Conservation (phyloP, 441 rosid genomes). For the Dalechampia spathulata region DNA sequence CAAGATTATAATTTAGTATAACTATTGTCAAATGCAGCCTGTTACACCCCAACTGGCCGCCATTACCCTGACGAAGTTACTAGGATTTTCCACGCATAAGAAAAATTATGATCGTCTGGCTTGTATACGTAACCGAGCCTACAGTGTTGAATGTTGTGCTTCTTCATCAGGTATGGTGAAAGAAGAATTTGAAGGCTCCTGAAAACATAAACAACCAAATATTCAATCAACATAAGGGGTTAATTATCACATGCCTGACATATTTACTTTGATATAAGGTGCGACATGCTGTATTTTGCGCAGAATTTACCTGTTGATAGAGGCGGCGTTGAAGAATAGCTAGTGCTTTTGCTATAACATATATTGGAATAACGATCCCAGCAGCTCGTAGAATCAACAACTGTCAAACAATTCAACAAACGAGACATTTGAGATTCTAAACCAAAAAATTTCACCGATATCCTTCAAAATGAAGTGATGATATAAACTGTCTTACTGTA, state of each 20-base stretch:
- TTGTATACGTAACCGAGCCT: slow-evolving; percentile 32
- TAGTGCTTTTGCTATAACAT: slow-evolving; percentile 44
- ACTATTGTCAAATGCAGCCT: too few species aligned
- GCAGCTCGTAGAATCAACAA: slow-evolving; percentile 44
- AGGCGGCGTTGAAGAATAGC: slow-evolving; percentile 42
- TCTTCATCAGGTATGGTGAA: slow-evolving; percentile 55
- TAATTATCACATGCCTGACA: not conserved
- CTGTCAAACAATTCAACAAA: slow-evolving; percentile 23
- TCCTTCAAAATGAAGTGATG: not conserved
- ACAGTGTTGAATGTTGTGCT: slow-evolving; percentile 30
- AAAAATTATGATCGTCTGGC: too few species aligned
- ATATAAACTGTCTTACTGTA: slow-evolving; percentile 29
- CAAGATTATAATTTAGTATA: too few species aligned
- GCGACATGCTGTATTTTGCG: too few species aligned
- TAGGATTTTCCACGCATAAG: too few species aligned
- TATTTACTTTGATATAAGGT: not conserved
- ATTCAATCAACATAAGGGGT: not conserved
- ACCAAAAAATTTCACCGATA: not conserved
- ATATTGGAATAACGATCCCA: slow-evolving; percentile 72
- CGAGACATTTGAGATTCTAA: not conserved
- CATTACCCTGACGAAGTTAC: too few species aligned
- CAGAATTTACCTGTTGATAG: slow-evolving; percentile 35
- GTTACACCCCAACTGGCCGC: too few species aligned
- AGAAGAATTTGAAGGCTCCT: slow-evolving; percentile 33
- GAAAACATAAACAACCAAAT: not conserved